Base-by-base conservation (phyloP, 345 rosid genomes). In the Bruguiera parviflora region DNA sequence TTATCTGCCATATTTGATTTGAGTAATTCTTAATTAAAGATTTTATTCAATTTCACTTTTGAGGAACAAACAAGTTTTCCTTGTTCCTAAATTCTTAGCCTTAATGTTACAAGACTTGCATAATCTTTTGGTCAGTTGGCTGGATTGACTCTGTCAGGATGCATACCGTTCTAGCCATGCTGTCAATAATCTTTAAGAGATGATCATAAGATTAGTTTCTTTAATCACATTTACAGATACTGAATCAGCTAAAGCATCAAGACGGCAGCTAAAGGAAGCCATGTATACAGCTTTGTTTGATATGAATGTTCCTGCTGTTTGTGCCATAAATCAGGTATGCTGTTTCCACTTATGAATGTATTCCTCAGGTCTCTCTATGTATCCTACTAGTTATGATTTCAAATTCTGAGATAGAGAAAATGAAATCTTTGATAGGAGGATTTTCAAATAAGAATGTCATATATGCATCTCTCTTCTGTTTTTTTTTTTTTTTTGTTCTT, bases 241-340 rank as follows among this genome's bases (percentile, higher is more conserved):
- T 32, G 97, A 94, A 78, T 70, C 94, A 39, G 96, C 97, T 61
- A 88, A 84, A 78, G 98, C 98, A 75, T 88, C 97, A 68, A 88
- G 98, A 80, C 80, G 81, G 77, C 98, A 87, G 75, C 92, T 94
- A 61, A 94, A 88, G 80, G 90, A 88, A 24, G 88, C 96, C 69
- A 86, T 91, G 72, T 71, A 79, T 72, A 68, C 86, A 8, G 87
- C 87, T 72, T 78, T 94, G 51, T 94, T 94, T 85, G 96, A 88
- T 69, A 86, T 94, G 95, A 84, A 89, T 81, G 96, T 89, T 75
- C 97, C 96, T 32, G 92, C 91, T 71, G 88, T 94, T 47, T 94
- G 93, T 86, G 89, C 98, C 52, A 67, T 94, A 65, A 88, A 89
- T 75, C 97, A 94, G 98, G 98, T 74, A 46, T 55, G 37, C 8